Percentiles rank a stretch among this genome's conserved stretches.
phyloP scores from a whole-genome alignment of 192 early-diverging fungal species.

The Piromyces finnis region DNA sequence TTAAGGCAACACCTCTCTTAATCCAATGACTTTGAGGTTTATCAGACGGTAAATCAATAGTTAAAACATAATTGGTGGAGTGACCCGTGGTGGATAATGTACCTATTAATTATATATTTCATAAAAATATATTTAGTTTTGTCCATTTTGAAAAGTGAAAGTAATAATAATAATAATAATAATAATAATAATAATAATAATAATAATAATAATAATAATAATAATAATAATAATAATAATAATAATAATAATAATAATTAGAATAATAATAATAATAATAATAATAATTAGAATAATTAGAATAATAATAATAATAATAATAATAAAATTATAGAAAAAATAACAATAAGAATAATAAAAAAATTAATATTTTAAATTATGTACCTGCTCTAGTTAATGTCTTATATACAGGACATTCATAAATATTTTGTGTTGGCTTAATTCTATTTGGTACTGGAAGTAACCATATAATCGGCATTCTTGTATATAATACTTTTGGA shows the following conservation, averaged over 20 bases:
- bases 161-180: too few relatives aligned
- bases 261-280: not conserved
- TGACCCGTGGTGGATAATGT: not conserved
- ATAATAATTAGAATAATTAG: not conserved
- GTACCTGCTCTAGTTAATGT: slow-evolving; percentile 36
- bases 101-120: not conserved
- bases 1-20: not conserved
- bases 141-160: too few relatives aligned
- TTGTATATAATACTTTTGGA: slow-evolving; percentile 40
- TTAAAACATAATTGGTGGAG: not conserved
- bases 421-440: slow-evolving; percentile 11
- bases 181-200: too few relatives aligned
- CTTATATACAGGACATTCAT: slow-evolving; percentile 35
- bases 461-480: slow-evolving; percentile 35
- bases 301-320: too few relatives aligned
- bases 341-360: not conserved
- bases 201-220: too few relatives aligned
- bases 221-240: too few relatives aligned
- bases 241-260: too few relatives aligned
- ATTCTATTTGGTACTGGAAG: slow-evolving; percentile 27
- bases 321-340: not conserved
- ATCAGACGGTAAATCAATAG: not conserved
- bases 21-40: not conserved
- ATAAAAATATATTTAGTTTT: not conserved
- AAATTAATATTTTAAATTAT: too few relatives aligned